phyloP scores from a whole-genome alignment of 202 grass and related monocot genomes.

The Panicum virgatum region DNA sequence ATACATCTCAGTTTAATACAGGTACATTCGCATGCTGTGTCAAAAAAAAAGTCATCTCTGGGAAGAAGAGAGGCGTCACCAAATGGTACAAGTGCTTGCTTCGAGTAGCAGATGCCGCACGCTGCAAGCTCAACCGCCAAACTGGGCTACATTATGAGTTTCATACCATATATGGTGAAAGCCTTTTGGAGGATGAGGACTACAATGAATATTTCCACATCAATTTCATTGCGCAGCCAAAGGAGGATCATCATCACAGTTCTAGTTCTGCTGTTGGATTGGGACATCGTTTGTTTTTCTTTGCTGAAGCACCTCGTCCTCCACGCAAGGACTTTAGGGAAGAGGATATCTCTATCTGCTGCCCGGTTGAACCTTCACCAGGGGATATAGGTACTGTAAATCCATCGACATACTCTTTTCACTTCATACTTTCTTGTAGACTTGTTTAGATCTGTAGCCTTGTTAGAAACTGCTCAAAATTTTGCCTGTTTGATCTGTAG shows the following conservation, averaged over 20 bases:
- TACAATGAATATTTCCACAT: too few species aligned
- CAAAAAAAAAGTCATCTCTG: too few species aligned
- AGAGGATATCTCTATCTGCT: slow-evolving; percentile 32
- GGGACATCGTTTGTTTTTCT: not conserved
- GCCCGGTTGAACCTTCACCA: not conserved
- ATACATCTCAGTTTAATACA: too few species aligned
- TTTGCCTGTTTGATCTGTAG: not conserved
- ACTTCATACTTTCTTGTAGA: not conserved
- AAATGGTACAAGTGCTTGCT: too few species aligned
- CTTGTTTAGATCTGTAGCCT: not conserved
- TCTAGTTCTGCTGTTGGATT: not conserved
- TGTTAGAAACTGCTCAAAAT: not conserved
- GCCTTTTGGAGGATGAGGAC: too few species aligned
- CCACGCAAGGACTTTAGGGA: not conserved
- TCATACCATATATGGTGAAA: too few species aligned
- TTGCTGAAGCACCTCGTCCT: slow-evolving; percentile 16
- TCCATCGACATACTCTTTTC: not conserved
- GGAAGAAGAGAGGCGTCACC: too few species aligned
- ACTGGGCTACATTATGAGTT: too few species aligned
- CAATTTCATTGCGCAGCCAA: not conserved
- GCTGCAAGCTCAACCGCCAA: too few species aligned
- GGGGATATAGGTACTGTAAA: slow-evolving; percentile 11
- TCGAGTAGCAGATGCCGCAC: too few species aligned
- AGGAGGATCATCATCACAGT: not conserved
- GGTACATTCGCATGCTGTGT: too few species aligned